Evolutionary conservation across 2,329 filamentous ascomycete genomes (phyloP).

Genomic region (Colletotrichum spinosum): DNA sequence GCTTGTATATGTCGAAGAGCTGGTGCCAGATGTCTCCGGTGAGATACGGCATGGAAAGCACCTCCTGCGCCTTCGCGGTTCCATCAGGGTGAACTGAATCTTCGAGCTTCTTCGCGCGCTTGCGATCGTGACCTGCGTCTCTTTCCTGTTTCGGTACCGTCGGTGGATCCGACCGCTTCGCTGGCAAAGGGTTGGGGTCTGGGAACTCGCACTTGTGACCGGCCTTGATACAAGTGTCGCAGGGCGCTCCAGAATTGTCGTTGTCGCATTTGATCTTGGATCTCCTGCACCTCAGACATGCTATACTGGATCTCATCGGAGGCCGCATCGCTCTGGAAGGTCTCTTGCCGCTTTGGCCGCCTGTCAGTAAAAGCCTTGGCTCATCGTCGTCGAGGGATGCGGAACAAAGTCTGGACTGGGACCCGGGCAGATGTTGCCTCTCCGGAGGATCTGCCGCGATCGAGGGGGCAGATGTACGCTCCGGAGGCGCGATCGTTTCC

Average conservation of each 20-base stretch:
- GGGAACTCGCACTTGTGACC: constrained; percentile 81
- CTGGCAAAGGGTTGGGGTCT: constrained; percentile 48
- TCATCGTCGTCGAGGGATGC: constrained; percentile 45
- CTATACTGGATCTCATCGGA: constrained; percentile 81
- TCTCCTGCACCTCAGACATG: constrained; percentile 79
- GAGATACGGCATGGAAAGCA: constrained; percentile 70
- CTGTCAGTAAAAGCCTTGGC: constrained; percentile 21
- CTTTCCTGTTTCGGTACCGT: constrained; percentile 53
- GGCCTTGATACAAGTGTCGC: constrained; percentile 79
- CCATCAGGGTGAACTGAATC: constrained; percentile 54
- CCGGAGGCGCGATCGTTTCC: constrained; percentile 48
- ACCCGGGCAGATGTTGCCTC: constrained; percentile 40
- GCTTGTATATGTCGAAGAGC: constrained; percentile 76
- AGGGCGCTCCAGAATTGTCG: constrained; percentile 65
- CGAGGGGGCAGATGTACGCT: constrained; percentile 40
- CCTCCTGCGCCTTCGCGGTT: constrained; percentile 63
- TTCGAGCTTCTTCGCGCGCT: constrained; percentile 58
- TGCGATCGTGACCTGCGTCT: constrained; percentile 60
- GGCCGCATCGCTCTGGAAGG: constrained; percentile 57
- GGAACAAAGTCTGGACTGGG: constrained; percentile 32
- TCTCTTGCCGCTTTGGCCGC: constrained; percentile 45
- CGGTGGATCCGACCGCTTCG: constrained; percentile 56
- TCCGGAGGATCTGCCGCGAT: constrained; percentile 37
- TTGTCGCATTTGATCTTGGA: constrained; percentile 93
- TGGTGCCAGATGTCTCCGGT: constrained; percentile 76